Conservation (phyloP, 2,329 filamentous ascomycete genomes). For the Penicillium sp. region DNA sequence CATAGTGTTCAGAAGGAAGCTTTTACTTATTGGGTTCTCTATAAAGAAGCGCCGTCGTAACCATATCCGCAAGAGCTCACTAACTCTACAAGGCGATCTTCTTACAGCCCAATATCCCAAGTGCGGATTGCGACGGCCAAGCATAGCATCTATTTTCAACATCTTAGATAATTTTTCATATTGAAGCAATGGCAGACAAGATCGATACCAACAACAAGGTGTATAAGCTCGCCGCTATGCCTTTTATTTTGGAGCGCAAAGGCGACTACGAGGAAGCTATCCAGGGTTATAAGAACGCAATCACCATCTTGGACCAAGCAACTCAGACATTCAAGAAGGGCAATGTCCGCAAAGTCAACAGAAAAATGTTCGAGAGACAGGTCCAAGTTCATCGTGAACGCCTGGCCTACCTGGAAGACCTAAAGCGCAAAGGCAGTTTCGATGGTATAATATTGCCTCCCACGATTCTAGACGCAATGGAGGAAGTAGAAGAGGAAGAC, state of each 20-base stretch:
- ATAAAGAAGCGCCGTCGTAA: neutral
- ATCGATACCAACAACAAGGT: conserved; percentile 4
- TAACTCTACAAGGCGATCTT: neutral
- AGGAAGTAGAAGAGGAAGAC: conserved; percentile 6
- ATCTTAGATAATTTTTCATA: no score
- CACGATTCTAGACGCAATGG: conserved; percentile 11
- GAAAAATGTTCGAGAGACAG: conserved; percentile 23
- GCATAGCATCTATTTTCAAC: neutral
- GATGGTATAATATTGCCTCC: conserved; percentile 12
- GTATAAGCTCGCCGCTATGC: conserved; percentile 5
- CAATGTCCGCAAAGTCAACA: conserved; percentile 12
- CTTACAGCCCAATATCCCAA: neutral
- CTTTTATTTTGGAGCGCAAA: conserved; percentile 13
- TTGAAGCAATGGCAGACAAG: neutral
- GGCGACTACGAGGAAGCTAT: conserved; percentile 18
- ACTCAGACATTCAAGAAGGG: conserved; percentile 14
- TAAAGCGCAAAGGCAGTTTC: conserved; percentile 14
- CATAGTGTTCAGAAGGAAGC: neutral
- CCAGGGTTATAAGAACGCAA: conserved; percentile 9
- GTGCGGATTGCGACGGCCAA: neutral
- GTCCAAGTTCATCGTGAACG: conserved; percentile 16
- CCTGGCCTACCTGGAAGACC: conserved; percentile 12
- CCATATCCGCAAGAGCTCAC: neutral
- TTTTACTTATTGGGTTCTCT: neutral
- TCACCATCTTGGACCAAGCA: conserved; percentile 3